phyloP scores from a whole-genome alignment of 495 filamentous ascomycete genomes.

The Talaromyces nanjingensis region DNA sequence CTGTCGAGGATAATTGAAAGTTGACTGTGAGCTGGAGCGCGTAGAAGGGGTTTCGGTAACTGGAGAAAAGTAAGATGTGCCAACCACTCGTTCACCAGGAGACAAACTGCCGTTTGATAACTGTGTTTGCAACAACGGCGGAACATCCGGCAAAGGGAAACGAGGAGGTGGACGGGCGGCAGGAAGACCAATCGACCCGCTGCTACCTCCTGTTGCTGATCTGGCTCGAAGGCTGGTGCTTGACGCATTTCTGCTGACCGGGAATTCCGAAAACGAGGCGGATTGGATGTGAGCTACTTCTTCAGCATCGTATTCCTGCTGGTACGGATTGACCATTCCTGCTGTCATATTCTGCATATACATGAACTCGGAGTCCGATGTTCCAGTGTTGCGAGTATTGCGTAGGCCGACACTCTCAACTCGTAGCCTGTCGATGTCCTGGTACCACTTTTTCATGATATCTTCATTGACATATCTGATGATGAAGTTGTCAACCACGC shows the following conservation, averaged over 20 bases:
- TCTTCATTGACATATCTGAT: conserved; percentile 89
- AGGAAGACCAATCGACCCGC: conserved; percentile 33
- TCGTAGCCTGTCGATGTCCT: conserved; percentile 45
- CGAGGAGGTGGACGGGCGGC: conserved; percentile 51
- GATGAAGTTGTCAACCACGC: conserved; percentile 92
- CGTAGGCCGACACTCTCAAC: conserved; percentile 37
- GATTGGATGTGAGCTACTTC: conserved; percentile 53
- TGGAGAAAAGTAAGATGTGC: conserved; percentile 89
- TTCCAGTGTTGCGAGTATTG: conserved; percentile 44
- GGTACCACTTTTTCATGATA: conserved; percentile 84
- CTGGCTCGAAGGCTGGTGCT: conserved; percentile 74
- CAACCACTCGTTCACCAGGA: conserved; percentile 41
- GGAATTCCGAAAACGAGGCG: conserved; percentile 40
- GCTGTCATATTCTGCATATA: conserved; percentile 61
- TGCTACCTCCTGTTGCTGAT: conserved; percentile 71
- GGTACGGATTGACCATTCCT: conserved; percentile 70
- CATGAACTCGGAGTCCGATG: conserved; percentile 68
- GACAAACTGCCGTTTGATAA: conserved; percentile 42
- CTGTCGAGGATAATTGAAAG: conserved; percentile 74
- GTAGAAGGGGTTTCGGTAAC: conserved; percentile 78
- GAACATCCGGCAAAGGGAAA: conserved; percentile 57
- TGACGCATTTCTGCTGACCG: conserved; percentile 70
- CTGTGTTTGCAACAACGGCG: conserved; percentile 70
- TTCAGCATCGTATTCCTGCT: conserved; percentile 70
- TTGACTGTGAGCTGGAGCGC: conserved; percentile 70